Base-by-base conservation (phyloP, 1,284 basidiomycete genomes). In the Microbotryum violaceum region DNA sequence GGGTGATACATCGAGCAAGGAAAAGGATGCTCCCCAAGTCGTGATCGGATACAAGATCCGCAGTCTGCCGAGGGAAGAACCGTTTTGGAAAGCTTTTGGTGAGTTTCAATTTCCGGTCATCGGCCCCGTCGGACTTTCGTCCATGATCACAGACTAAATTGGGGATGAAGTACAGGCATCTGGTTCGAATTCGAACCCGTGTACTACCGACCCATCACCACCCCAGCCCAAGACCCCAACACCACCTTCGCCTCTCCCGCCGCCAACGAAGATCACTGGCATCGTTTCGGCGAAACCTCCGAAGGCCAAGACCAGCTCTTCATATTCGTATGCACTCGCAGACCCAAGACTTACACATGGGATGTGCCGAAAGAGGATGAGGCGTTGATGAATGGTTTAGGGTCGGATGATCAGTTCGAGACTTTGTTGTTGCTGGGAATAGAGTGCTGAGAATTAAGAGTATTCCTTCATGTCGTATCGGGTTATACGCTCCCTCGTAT, bases 81-180 rank as follows among this genome's bases (percentile, higher is more conserved):
- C 84, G 0, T 92, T 91, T 74, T 91, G 89, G 89, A 78, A 79
- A 14, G 85, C 85, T 0, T 87, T 92, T 66, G 88, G 88, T 20
- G 74, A 86, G 64, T 54, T 14, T 20, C 0, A 0, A 2, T 33
- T 29, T 27, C 1, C 1, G 21, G 31, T 27, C 7, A 37, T 4
- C n/a, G 29, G 12, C 16, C 16, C 4, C 12, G 2, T 49, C 9
- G 14, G 18, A 6, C 48, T 49, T 23, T 29, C 3, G 6, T 7
- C 51, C 20, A 18, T 5, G 27, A 27, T 27, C 27, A 27, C 27
- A 27, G 4, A 27, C 37, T 42, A 16, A 42, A 14, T 14, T 5
- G 37, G 16, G 12, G 14, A 42, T 6, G 37, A 42, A 16, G 4
- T 10, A 42, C 57, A 66, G 64, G 64, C 6, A 58, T 62, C 1